Base-by-base conservation (phyloP, 1,284 basidiomycete genomes). In the Tilletia setariae region DNA sequence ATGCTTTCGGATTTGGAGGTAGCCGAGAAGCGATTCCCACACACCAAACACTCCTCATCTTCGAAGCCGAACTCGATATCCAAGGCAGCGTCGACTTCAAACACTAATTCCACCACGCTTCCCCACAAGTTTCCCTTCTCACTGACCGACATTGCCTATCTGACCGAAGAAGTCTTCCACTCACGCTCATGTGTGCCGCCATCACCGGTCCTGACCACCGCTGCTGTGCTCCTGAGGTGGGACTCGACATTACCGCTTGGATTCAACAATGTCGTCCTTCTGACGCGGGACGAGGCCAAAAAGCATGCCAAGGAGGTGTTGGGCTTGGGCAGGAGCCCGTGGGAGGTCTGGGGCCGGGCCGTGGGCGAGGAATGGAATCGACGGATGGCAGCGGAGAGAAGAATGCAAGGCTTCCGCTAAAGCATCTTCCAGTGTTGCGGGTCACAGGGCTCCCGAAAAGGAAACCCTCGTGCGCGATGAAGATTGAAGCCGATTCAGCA, bases 91-190 rank as follows among this genome's bases (percentile, higher is more conserved):
- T 40, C 35, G 35, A 40, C 35, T 25, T 25, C 53, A 7, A 25
- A 19, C 53, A 4, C 53, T 2, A 63, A 40, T 21, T 40, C 32
- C 4, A 40, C 61, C 28, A 35, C 19, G 25, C 47, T 68, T 7
- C 70, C 74, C 53, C 67, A 70, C 65, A 74, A 53, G 28, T 28
- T 77, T n/a, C 76, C 78, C 0, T 81, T 80, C 68, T 73, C 71
- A 66, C 68, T 79, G 46, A 76, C 81, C 63, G 80, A 82, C 67
- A 71, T 79, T 23, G 70, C 69, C 21, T 81, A 81, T 59, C 62
- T 82, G 25, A 78, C 76, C 61, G 78, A 79, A 43, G 80, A 82
- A 59, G 71, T 82, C 16, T 82, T 80, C 67, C 68, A 75, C 11
- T 76, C 74, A 0, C 65, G 79, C 21, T 74, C 76, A 21, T 70